Evolutionary conservation across 2,329 filamentous ascomycete species (phyloP).

Genomic region (Fusarium dlaminii): DNA sequence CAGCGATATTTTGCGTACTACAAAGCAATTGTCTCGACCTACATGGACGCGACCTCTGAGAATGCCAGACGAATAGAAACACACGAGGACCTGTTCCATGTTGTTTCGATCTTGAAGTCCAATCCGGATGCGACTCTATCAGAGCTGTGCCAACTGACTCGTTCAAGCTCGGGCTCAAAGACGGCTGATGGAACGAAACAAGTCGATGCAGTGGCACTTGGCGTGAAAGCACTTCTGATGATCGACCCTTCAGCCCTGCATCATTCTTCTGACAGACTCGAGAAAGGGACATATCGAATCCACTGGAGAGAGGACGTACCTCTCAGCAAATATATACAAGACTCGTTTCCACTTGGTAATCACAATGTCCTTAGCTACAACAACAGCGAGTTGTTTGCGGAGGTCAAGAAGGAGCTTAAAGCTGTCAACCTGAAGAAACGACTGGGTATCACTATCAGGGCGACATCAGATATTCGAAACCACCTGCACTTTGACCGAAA

Average conservation of each 20-base stretch:
- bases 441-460: neutral
- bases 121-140: neutral
- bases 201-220: neutral
- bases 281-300: neutral
- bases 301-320: neutral
- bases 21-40: neutral
- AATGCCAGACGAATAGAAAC: neutral
- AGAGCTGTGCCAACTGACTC: neutral
- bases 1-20: neutral
- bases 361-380: neutral
- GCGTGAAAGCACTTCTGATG: neutral
- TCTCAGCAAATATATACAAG: neutral
- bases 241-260: neutral
- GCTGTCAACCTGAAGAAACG: neutral
- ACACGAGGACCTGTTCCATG: neutral
- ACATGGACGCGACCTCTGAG: neutral
- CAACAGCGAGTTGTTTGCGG: neutral
- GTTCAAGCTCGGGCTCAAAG: accelerated
- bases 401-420: neutral
- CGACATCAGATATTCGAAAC: neutral
- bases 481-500: neutral
- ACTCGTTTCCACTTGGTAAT: neutral
- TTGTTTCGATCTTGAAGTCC: neutral
- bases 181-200: accelerated
- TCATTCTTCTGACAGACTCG: neutral